Conservation (phyloP, 768 basidiomycete genomes). For the Collybiopsis confluens region DNA sequence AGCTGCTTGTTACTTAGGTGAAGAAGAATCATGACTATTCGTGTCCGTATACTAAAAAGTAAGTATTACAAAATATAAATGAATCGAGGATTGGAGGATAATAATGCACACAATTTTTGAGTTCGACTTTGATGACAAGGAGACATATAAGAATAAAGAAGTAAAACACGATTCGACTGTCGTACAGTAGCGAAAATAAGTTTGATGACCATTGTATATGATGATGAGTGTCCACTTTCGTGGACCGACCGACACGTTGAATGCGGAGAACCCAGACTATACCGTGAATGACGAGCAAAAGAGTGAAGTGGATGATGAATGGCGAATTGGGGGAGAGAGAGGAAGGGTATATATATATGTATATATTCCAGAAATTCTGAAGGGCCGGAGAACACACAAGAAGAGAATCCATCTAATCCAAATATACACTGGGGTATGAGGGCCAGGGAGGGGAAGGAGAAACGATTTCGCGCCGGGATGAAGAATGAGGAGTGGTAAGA, state of each 20-base stretch:
- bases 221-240: no score
- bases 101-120: no score
- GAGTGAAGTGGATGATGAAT: not conserved
- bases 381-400: not conserved
- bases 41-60: no score
- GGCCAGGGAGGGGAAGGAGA: not conserved
- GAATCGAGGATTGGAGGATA: no score
- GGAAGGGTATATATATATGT: not conserved
- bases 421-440: not conserved
- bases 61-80: no score
- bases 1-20: no score
- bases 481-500: no score
- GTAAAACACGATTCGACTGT: no score
- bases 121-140: not conserved
- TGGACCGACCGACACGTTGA: not conserved
- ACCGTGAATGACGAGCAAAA: not conserved
- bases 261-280: not conserved
- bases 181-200: no score
- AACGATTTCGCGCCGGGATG: not conserved
- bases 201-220: no score
- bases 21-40: no score
- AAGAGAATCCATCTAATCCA: not conserved
- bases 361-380: slow-evolving; percentile 2
- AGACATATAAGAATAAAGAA: no score
- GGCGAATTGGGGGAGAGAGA: not conserved